Evolutionary conservation across 768 basidiomycete species (phyloP).

Genomic region (Macrolepiota fuliginosa): DNA sequence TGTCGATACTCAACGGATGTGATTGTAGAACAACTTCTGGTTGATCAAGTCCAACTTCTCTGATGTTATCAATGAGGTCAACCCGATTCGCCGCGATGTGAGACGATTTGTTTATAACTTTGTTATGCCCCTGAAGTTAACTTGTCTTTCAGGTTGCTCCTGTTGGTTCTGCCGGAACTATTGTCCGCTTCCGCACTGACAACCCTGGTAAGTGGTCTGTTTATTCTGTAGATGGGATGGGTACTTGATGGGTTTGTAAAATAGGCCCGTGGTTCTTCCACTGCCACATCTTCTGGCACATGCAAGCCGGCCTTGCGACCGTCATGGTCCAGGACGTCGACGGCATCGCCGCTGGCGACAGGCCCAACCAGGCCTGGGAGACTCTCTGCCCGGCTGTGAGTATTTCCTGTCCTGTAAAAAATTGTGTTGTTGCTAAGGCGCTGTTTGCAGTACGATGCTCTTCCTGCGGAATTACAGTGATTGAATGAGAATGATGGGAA

Average conservation of each 20-base stretch:
- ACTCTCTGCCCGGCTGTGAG: constrained; percentile 25
- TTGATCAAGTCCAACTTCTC: constrained; percentile 35
- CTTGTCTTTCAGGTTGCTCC: constrained; percentile 11
- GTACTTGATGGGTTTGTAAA: no score
- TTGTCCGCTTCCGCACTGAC: constrained; percentile 23
- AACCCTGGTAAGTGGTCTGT: constrained; percentile 16
- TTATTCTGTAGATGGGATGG: no score
- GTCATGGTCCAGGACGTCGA: constrained; percentile 32
- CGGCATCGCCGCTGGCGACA: constrained; percentile 12
- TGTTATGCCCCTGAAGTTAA: neutral
- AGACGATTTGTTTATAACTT: neutral
- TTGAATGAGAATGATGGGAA: neutral
- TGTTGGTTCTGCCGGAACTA: constrained; percentile 24
- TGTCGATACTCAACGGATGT: neutral
- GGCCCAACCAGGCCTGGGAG: constrained; percentile 21
- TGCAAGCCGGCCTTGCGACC: constrained; percentile 40
- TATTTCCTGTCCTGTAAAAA: neutral
- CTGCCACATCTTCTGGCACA: constrained; percentile 38
- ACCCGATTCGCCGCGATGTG: constrained; percentile 39
- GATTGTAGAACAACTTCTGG: constrained; percentile 33
- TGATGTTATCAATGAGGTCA: constrained; percentile 32
- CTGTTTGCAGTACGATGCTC: constrained; percentile 10
- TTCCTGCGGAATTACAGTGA: constrained; percentile 11
- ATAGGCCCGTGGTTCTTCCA: constrained; percentile 24
- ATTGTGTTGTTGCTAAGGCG: neutral